Percentiles rank a stretch among this genome's conserved stretches.
Conservation (phyloP, 148 eudicot genomes). For the Beta vulgaris region DNA sequence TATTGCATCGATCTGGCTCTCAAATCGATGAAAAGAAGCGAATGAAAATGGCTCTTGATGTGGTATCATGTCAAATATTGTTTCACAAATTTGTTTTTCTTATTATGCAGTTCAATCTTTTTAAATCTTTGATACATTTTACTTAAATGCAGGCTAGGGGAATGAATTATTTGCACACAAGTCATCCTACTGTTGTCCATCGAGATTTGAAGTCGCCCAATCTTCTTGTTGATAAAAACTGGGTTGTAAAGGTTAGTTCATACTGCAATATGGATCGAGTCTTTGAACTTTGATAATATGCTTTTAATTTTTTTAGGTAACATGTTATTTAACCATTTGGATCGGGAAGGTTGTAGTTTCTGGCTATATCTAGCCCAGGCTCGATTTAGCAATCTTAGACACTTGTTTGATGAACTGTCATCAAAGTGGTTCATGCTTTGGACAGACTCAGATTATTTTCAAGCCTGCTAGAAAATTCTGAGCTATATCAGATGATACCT, state of each 20-base stretch:
- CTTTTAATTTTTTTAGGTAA: neutral
- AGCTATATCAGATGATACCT: neutral
- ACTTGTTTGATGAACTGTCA: too few relatives aligned
- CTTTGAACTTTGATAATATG: neutral
- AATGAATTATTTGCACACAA: constrained; percentile 94
- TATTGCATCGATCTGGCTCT: constrained; percentile 74
- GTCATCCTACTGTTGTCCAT: constrained; percentile 89
- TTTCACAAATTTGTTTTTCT: neutral
- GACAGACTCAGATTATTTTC: too few relatives aligned
- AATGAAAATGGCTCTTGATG: constrained; percentile 94
- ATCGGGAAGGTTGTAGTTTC: too few relatives aligned
- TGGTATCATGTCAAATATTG: constrained; percentile 48
- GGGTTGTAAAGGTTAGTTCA: constrained; percentile 86
- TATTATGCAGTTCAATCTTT: neutral
- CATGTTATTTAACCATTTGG: neutral
- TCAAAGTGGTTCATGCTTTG: too few relatives aligned
- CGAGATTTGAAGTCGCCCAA: constrained; percentile 96
- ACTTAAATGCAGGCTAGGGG: constrained; percentile 79
- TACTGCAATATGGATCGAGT: constrained; percentile 1
- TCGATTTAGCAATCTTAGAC: too few relatives aligned
- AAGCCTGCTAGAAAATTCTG: too few relatives aligned
- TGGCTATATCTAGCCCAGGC: too few relatives aligned
- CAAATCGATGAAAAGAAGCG: constrained; percentile 83
- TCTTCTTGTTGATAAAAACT: constrained; percentile 94
- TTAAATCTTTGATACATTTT: constrained; percentile 14